A percentile compares a stretch with the other conserved stretches of the same genome.
Conservation (phyloP, 1,139 yeast species). For the Protomyces inundatus region DNA sequence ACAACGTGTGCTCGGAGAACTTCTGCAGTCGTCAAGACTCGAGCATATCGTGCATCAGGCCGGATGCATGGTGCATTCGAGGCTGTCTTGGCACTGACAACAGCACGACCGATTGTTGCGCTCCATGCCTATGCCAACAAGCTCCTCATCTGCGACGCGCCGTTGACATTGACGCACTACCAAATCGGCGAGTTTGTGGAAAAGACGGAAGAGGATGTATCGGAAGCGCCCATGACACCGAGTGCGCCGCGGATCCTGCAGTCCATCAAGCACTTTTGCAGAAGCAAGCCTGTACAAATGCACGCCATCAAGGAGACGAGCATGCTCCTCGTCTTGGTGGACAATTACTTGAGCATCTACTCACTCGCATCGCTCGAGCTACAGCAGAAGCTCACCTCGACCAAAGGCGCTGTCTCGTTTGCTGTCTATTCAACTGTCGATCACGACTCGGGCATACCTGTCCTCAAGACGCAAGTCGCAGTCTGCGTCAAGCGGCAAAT, state of each 20-base stretch:
- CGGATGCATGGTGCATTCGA: constrained; percentile 22
- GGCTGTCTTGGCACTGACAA: constrained; percentile 4
- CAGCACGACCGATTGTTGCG: neutral
- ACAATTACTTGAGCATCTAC: constrained; percentile 39
- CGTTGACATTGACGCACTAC: constrained; percentile 14
- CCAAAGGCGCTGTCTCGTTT: constrained; percentile 40
- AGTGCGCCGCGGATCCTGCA: constrained; percentile 13
- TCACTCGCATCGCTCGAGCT: constrained; percentile 38
- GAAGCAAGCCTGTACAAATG: constrained; percentile 38
- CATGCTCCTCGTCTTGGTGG: constrained; percentile 39
- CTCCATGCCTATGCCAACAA: constrained; percentile 15
- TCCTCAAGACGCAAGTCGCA: constrained; percentile 38
- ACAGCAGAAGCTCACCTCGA: constrained; percentile 39
- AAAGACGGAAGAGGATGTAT: neutral
- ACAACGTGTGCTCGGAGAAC: too few species aligned
- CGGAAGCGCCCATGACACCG: neutral
- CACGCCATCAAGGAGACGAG: constrained; percentile 40
- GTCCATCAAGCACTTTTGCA: constrained; percentile 30
- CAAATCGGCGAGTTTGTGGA: constrained; percentile 1
- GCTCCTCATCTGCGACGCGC: constrained; percentile 14
- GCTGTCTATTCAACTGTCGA: constrained; percentile 33
- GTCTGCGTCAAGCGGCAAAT: constrained; percentile 40
- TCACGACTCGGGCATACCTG: constrained; percentile 26
- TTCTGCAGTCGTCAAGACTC: too few species aligned
- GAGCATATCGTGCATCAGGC: neutral